Conservation (phyloP, 768 basidiomycete species). For the Pleurotus salmoneostramineus region DNA sequence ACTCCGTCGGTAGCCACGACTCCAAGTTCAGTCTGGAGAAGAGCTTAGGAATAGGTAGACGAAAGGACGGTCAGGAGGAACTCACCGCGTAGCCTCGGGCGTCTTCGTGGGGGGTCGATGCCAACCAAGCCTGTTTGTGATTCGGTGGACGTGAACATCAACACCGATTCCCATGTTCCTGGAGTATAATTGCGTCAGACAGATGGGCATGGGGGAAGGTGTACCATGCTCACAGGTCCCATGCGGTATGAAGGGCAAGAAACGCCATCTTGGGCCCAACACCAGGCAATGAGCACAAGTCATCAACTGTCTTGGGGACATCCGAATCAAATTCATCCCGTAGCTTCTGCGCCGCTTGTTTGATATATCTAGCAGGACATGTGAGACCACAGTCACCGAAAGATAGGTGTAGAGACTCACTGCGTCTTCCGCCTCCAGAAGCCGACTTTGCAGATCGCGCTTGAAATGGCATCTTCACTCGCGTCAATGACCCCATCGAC, state of each 20-base stretch:
- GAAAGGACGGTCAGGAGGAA: background rate
- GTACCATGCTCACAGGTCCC: constrained; percentile 61
- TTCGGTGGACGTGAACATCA: constrained; percentile 93
- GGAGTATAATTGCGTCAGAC: background rate
- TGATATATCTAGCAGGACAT: constrained; percentile 54
- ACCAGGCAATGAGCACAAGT: constrained; percentile 81
- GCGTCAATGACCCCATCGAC: constrained; percentile 67
- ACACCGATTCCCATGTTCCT: constrained; percentile 92
- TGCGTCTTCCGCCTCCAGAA: constrained; percentile 89
- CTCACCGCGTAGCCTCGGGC: constrained; percentile 84
- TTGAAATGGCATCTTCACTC: constrained; percentile 56
- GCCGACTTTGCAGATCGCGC: constrained; percentile 85
- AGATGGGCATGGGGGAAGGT: background rate
- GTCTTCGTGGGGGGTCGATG: constrained; percentile 80
- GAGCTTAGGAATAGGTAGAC: background rate
- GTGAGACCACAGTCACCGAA: background rate
- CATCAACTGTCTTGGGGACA: constrained; percentile 85
- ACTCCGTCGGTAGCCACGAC: constrained; percentile 77
- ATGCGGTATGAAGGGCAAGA: constrained; percentile 76
- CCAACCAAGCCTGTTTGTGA: constrained; percentile 93
- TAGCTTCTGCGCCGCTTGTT: constrained; percentile 65
- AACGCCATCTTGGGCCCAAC: constrained; percentile 99
- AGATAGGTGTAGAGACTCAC: constrained; percentile 35
- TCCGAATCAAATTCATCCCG: constrained; percentile 75
- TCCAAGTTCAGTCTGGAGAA: constrained; percentile 62